phyloP scores from a whole-genome alignment of 2,329 filamentous ascomycete genomes.

The Nannizziopsis arthrosporioides region DNA sequence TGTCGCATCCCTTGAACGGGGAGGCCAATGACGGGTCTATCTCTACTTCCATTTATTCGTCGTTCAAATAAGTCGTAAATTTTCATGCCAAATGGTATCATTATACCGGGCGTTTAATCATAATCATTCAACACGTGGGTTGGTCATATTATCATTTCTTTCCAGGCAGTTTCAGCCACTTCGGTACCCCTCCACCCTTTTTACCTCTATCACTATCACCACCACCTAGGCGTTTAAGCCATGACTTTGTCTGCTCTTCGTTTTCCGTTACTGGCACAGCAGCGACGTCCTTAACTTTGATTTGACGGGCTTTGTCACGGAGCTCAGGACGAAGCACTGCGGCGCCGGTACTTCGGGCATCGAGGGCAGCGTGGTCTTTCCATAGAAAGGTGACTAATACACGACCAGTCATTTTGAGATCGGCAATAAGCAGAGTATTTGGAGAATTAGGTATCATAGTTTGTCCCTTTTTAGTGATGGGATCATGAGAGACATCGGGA shows the following conservation, averaged over 20 bases:
- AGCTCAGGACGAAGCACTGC: slow-evolving; percentile 52
- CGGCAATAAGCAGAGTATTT: slow-evolving; percentile 50
- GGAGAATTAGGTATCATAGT: slow-evolving; percentile 36
- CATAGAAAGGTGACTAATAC: slow-evolving; percentile 68
- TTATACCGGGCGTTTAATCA: no score
- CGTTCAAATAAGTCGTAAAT: not conserved
- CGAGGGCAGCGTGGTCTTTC: slow-evolving; percentile 50
- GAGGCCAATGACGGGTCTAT: no score
- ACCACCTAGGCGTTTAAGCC: slow-evolving; percentile 30
- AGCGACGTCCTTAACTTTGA: slow-evolving; percentile 52
- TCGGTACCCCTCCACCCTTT: slow-evolving; percentile 42
- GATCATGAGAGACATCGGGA: slow-evolving; percentile 16
- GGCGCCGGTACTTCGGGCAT: slow-evolving; percentile 39
- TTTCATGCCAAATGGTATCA: no score
- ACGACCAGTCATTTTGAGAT: slow-evolving; percentile 57
- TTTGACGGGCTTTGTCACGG: slow-evolving; percentile 51
- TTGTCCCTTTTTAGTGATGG: slow-evolving; percentile 14
- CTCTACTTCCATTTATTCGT: not conserved
- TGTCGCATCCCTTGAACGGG: no score
- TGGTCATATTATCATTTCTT: slow-evolving; percentile 47
- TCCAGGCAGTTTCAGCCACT: slow-evolving; percentile 59
- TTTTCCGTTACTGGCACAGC: slow-evolving; percentile 29
- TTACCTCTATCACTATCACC: slow-evolving; percentile 25
- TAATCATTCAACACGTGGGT: no score
- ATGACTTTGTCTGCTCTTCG: slow-evolving; percentile 29